phyloP scores from a whole-genome alignment of 768 basidiomycete genomes.

The Roridomyces roridus region DNA sequence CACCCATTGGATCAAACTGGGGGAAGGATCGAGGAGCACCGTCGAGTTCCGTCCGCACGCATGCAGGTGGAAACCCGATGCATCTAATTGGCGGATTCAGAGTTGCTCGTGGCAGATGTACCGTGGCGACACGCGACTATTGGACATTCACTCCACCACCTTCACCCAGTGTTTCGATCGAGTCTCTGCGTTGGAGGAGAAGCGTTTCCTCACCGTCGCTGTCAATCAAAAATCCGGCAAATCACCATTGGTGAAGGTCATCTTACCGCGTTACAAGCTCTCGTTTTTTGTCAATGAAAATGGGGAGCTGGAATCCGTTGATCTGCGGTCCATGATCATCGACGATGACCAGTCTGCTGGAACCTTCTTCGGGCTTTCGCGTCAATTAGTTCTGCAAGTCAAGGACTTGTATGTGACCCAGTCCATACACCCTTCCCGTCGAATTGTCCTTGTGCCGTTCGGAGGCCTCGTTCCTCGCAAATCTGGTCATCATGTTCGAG shows the following conservation, averaged over 20 bases:
- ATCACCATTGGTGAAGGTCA: slow-evolving; percentile 30
- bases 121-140: slow-evolving; percentile 7
- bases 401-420: slow-evolving; percentile 22
- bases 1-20: slow-evolving; percentile 40
- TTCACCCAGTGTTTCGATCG: slow-evolving; percentile 28
- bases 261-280: slow-evolving; percentile 47
- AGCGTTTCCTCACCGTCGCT: slow-evolving; percentile 20
- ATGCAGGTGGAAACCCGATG: slow-evolving; percentile 33
- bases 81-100: slow-evolving; percentile 36
- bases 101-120: slow-evolving; percentile 27
- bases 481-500: slow-evolving; percentile 28
- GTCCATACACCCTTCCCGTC: slow-evolving; percentile 30
- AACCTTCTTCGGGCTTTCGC: slow-evolving; percentile 49
- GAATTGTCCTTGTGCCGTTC: slow-evolving; percentile 44
- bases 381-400: slow-evolving; percentile 46
- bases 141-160: slow-evolving; percentile 35
- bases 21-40: slow-evolving; percentile 8
- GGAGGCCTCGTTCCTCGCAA: slow-evolving; percentile 34
- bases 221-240: neutral
- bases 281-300: slow-evolving; percentile 44
- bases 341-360: slow-evolving; percentile 48
- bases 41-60: slow-evolving; percentile 40
- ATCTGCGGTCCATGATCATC: slow-evolving; percentile 47
- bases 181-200: slow-evolving; percentile 28
- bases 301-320: slow-evolving; percentile 43